Percentiles rank a stretch among this genome's conserved stretches.
Conservation (phyloP, 2,329 filamentous ascomycete species). For the Fusarium tjaetaba region DNA sequence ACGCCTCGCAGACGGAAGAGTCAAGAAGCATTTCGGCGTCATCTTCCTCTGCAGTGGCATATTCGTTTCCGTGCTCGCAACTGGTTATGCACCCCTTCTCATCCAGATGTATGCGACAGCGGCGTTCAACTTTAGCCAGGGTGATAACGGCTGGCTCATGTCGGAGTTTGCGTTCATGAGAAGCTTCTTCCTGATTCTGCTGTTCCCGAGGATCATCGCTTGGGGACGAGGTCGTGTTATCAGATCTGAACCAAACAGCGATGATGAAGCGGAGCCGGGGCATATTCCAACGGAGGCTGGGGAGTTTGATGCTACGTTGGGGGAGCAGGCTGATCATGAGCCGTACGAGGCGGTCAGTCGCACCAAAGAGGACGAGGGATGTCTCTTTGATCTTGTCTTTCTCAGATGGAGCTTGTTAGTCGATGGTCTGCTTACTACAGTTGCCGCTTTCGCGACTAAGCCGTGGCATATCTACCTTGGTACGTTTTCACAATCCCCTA, state of each 20-base stretch:
- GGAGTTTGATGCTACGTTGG: constrained; percentile 54
- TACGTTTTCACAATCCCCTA: constrained; percentile 13
- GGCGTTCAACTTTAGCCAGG: constrained; percentile 64
- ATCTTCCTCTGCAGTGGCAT: constrained; percentile 72
- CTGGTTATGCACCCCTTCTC: constrained; percentile 72
- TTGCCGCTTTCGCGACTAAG: constrained; percentile 68
- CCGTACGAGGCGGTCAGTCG: constrained; percentile 49
- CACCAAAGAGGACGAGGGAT: constrained; percentile 56
- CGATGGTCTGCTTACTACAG: constrained; percentile 71
- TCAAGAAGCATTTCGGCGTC: constrained; percentile 68
- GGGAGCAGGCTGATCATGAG: constrained; percentile 56
- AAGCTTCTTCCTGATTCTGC: constrained; percentile 63
- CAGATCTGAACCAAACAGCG: not conserved
- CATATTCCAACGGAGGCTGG: constrained; percentile 51
- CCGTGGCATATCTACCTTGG: constrained; percentile 76
- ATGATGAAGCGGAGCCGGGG: constrained; percentile 10
- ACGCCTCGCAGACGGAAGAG: constrained; percentile 59
- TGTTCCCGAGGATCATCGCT: constrained; percentile 64
- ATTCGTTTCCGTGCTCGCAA: constrained; percentile 74
- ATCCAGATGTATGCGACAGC: constrained; percentile 69
- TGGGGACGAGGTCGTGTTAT: constrained; percentile 49
- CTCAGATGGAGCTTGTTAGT: constrained; percentile 71
- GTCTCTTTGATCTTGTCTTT: constrained; percentile 74
- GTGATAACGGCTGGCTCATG: constrained; percentile 66
- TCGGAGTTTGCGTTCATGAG: constrained; percentile 64